Evolutionary conservation across 257 asterid species (phyloP).

Genomic region (Cruciata laevipes): DNA sequence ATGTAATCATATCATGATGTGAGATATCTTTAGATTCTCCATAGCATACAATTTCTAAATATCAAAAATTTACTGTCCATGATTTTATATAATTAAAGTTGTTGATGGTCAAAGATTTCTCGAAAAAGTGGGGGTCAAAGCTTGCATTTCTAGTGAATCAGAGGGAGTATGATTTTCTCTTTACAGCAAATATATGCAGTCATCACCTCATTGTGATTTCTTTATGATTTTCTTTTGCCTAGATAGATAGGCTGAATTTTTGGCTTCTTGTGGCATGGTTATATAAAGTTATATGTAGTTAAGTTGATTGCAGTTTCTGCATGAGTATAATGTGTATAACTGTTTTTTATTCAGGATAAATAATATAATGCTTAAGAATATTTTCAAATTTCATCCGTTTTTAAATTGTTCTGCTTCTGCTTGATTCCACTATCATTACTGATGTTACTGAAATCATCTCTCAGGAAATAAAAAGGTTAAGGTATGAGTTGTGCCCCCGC

Average conservation of each 20-base stretch:
- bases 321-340: not conserved
- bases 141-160: too few relatives aligned
- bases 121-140: too few relatives aligned
- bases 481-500: conserved; percentile 79
- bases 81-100: too few relatives aligned
- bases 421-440: not conserved
- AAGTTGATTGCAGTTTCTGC: not conserved
- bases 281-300: not conserved
- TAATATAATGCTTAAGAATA: not conserved
- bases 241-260: not conserved
- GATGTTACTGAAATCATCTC: conserved; percentile 8
- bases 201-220: not conserved
- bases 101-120: too few relatives aligned
- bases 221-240: too few relatives aligned
- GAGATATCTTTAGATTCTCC: too few relatives aligned
- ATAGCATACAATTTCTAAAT: too few relatives aligned
- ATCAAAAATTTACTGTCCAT: too few relatives aligned
- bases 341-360: not conserved
- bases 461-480: conserved; percentile 80
- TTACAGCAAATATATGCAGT: not conserved
- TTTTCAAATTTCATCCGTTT: not conserved
- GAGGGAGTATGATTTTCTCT: not conserved
- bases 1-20: too few relatives aligned
- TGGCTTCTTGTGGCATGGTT: not conserved
- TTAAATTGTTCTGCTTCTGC: not conserved